phyloP scores from a whole-genome alignment of 2,329 filamentous ascomycete genomes.

The Sarocladium oryzae region DNA sequence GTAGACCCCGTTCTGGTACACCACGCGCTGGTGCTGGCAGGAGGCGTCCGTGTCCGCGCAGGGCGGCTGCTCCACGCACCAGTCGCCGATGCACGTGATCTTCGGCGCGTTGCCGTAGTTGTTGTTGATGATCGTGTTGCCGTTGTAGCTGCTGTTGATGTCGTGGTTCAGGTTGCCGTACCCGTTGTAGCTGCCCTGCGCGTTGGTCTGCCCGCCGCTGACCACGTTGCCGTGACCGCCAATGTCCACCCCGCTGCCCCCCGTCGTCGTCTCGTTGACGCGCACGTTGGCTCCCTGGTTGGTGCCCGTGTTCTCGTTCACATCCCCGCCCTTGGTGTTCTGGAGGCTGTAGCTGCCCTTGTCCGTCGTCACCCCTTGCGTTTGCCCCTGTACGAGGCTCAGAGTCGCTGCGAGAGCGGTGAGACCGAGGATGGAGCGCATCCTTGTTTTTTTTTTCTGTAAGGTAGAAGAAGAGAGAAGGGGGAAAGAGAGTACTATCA shows the following conservation, averaged over 20 bases:
- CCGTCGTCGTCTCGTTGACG: background rate
- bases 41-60: background rate
- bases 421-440: background rate
- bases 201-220: constrained; percentile 4
- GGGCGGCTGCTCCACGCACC: background rate
- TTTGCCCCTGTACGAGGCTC: background rate
- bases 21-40: constrained; percentile 1
- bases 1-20: background rate
- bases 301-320: background rate
- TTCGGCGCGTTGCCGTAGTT: background rate
- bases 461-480: background rate
- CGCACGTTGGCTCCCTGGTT: background rate
- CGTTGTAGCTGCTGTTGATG: constrained; percentile 6
- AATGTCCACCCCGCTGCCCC: background rate
- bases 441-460: background rate
- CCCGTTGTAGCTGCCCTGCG: background rate
- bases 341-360: background rate
- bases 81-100: background rate
- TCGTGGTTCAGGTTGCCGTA: constrained; percentile 6
- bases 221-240: background rate
- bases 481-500: background rate
- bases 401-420: background rate
- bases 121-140: background rate
- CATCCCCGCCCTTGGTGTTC: background rate
- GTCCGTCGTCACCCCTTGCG: background rate